Evolutionary conservation across 2,329 filamentous ascomycete genomes (phyloP).

Genomic region (Cladosporium oxysporum): DNA sequence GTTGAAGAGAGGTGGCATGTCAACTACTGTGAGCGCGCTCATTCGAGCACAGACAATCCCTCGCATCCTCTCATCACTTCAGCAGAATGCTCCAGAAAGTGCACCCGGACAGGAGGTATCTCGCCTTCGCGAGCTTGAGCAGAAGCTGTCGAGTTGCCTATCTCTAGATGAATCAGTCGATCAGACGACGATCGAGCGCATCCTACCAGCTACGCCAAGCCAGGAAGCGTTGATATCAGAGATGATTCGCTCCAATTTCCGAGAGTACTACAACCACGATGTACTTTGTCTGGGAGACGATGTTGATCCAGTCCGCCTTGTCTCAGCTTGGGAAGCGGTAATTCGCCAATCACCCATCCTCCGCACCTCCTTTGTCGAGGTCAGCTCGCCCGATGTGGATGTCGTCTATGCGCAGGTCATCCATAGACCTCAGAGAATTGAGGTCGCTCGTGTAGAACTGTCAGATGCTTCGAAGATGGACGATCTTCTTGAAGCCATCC

Average conservation of each 20-base stretch:
- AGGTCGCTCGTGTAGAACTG: constrained; percentile 38
- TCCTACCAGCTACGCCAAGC: constrained; percentile 76
- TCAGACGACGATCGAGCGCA: constrained; percentile 49
- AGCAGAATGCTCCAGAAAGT: neutral
- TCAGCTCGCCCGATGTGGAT: constrained; percentile 62
- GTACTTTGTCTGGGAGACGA: constrained; percentile 61
- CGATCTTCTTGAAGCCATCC: constrained; percentile 35
- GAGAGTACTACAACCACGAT: constrained; percentile 84
- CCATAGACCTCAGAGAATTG: constrained; percentile 35
- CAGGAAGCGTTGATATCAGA: constrained; percentile 85
- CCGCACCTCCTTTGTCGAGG: constrained; percentile 69
- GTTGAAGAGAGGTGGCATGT: constrained; percentile 62
- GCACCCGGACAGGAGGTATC: constrained; percentile 21
- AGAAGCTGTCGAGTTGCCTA: constrained; percentile 16
- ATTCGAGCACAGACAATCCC: constrained; percentile 71
- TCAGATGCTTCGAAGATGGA: constrained; percentile 34
- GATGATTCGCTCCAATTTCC: constrained; percentile 74
- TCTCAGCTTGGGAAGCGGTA: constrained; percentile 63
- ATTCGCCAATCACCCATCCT: constrained; percentile 67
- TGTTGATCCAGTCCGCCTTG: constrained; percentile 59
- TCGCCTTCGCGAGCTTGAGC: constrained; percentile 5
- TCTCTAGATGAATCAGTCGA: constrained; percentile 19
- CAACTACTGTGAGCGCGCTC: constrained; percentile 71
- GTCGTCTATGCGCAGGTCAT: constrained; percentile 60
- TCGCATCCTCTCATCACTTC: constrained; percentile 51